Evolutionary conservation across 164 flowering plant species (phyloP), one percentile per base, ranked within the genome.

Genomic region (Magnolia sinica): DNA sequence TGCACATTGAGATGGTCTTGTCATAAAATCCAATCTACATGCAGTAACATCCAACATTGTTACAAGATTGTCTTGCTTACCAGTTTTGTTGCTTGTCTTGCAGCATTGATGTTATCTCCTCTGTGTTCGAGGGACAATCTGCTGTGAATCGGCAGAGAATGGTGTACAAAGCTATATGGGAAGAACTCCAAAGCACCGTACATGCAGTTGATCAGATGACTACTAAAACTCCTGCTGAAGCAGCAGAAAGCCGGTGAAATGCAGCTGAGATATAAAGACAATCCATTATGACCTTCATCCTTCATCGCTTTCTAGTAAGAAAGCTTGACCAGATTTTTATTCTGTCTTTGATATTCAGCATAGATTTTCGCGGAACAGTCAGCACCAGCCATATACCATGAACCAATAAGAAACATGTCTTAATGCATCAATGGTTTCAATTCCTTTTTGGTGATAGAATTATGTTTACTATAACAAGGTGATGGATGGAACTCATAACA

Each of bases 121-220:
- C 92, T 70, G 84, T 87, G 31, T 92, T 95, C 77, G 95, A 92
- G 82, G 98, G 97, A 59, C 87, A 91, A 76, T 90, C 95, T 49
- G 89, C 94, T 37, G 97, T 95, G 75, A 93, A 93, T 80, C 86
- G 98, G 87, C 98, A 95, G 84, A 92, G 98, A 80, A 91, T 93
- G 97, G 97, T 95, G 45, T 95, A 95, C 84, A 91, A 90, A 85
- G 98, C 93, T 78, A 95, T 92, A 78, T 95, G 97, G 98, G 97
- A 89, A 82, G 98, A 95, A 83, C 98, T 95, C 51, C 97, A 93
- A 83, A 91, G 78, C 83, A 89, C 88, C 6, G 98, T 95, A 70
- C 98, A 95, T 86, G 97, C 97, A 52, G 98, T 94, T 79, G 98
- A 95, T 82, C 96, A 87, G 86, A 95, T 95, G 97, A 88, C 90